Evolutionary conservation across 176 grass and related monocot species (phyloP), one percentile per base, ranked within the genome.

Genomic region (Carex cristatella): DNA sequence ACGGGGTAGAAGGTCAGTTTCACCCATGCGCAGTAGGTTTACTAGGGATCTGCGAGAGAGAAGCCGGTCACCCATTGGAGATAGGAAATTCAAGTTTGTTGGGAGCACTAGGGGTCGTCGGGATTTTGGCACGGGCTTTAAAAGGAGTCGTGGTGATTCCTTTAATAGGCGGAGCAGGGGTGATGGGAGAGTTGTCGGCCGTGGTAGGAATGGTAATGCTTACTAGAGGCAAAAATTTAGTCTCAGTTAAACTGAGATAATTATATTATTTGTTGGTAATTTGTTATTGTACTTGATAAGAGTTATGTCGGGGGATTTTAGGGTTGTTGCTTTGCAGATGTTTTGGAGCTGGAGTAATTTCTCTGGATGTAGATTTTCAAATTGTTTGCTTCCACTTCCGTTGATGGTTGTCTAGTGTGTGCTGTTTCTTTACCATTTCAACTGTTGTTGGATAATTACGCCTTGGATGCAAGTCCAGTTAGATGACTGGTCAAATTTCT

Each of bases 11-110:
- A 88, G 60, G 49, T 89, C 95, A 28, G 60, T 62, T 44, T 95
- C 93, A 83, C 91, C 93, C 68, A 30, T 69, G 62, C 74, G 15
- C n/a, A 87, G 63, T 77, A 86, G 84, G 48, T 94, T 91, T 91
- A 37, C 53, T 10, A 79, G 59, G 15, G 73, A 88, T 84, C 51
- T 85, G 84, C 80, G 77, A 62, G 88, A 94, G 23, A 94, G 93
- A 87, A 99, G 91, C 71, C 86, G 88, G 60, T 92, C 93, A 16
- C 93, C 91, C 35, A 32, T 69, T 63, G 86, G 72, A 19, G 87
- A 90, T 30, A 89, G 94, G 12, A 70, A 79, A 38, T 37, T 84
- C 55, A 98, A 93, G 87, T 72, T 84, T 66, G 86, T 88, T 69
- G 91, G 86, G 49, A 48, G 49, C 0, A 77, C 81, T n/a, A 88